A percentile compares a stretch with the other conserved stretches of the same genome.
phyloP scores from a whole-genome alignment of 371 early-diverging fungal species.

The Rhizopus arrhizus region DNA sequence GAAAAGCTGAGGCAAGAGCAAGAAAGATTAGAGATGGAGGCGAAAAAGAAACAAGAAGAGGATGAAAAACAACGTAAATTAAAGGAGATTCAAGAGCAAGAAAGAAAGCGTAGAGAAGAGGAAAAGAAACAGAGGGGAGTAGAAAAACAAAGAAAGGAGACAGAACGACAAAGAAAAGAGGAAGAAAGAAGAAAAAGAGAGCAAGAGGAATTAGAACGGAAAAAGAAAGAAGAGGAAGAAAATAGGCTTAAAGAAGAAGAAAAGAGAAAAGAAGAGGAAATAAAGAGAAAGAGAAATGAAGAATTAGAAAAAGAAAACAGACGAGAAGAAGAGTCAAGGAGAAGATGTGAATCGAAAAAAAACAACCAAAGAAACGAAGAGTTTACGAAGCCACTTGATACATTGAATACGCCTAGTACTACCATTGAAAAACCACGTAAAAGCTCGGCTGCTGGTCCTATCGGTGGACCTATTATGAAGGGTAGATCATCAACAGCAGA shows the following conservation, averaged over 20 bases:
- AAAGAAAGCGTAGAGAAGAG: slow-evolving; percentile 56
- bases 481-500: slow-evolving; percentile 4
- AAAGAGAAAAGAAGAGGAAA: slow-evolving; percentile 50
- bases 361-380: too few relatives aligned
- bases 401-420: background rate
- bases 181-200: slow-evolving; percentile 24
- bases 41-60: slow-evolving; percentile 44
- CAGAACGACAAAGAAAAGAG: slow-evolving; percentile 28
- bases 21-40: slow-evolving; percentile 42
- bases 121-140: slow-evolving; percentile 34
- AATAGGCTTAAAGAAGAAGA: slow-evolving; percentile 60
- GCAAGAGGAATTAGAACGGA: slow-evolving; percentile 11
- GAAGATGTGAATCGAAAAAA: background rate
- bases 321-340: slow-evolving; percentile 25
- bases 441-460: slow-evolving; percentile 27
- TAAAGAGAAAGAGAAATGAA: slow-evolving; percentile 47
- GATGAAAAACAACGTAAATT: slow-evolving; percentile 34
- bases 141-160: slow-evolving; percentile 33
- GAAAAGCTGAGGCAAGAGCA: slow-evolving; percentile 41
- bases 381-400: background rate
- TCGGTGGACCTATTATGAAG: slow-evolving; percentile 28
- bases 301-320: slow-evolving; percentile 38
- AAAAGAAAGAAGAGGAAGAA: slow-evolving; percentile 41
- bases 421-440: slow-evolving; percentile 30
- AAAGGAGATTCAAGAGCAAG: slow-evolving; percentile 43